Evolutionary conservation across 1,139 yeast species (phyloP), one percentile per base, ranked within the genome.

Genomic region (Zygosaccharomyces sapae): DNA sequence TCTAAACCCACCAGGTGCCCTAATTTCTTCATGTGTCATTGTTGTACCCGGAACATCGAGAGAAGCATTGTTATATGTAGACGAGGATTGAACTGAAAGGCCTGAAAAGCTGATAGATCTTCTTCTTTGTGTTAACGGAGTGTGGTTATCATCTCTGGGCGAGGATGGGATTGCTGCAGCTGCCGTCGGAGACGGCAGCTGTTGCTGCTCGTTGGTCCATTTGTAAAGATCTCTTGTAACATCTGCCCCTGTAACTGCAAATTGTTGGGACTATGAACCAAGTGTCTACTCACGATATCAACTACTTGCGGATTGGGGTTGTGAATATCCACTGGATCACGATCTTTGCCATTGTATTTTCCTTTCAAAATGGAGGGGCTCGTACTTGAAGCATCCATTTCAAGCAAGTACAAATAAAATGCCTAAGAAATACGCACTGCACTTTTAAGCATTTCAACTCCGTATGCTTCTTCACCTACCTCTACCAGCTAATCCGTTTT

Each of bases 1-100:
- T 58, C 98, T 74, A 67, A 90, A 90, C 13, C 97, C 98, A 34
- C 97, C 97, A 0, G 97, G 97, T 1, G 87, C 86, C 52, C 82
- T 78, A 54, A 90, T 82, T 53, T 86, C 90, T 54, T 83, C 78
- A 18, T 79, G 77, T 30, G 77, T 73, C 58, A 76, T 71, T 43
- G 46, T 19, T 5, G 53, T 45, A n/a, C 43, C 48, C 8, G 59
- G 54, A 24, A 49, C 45, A 33, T 43, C 48, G 7, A 44, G 50
- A 5, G 68, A 72, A n/a, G 72, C 70, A 19, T 48, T 41, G 13
- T 48, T 49, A n/a, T 42, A 18, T 12, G 44, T 47, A 47, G 43
- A 52, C 5, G 47, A 50, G 33, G 63, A 61, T 31, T 50, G 52
- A 1, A 55, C 46, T 3, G 63, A 59, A 3, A 50, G 41, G 1